A percentile compares a stretch with the other conserved stretches of the same genome.
Evolutionary conservation across 257 asterid species (phyloP).

Genomic region (Salvia splendens): DNA sequence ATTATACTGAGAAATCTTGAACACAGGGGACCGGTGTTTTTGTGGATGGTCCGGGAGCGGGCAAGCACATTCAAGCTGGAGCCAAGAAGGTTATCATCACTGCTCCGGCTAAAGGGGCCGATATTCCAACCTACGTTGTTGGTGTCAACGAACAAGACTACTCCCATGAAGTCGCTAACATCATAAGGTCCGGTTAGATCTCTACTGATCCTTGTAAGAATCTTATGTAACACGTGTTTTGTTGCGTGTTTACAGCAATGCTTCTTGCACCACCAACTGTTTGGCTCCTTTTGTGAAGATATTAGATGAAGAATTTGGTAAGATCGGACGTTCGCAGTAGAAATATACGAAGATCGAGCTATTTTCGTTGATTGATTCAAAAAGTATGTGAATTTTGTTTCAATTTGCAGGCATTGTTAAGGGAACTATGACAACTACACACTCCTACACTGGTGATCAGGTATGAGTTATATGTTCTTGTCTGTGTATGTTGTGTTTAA

Average conservation of each 20-base stretch:
- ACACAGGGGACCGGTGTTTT: constrained; percentile 90
- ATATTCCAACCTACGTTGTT: constrained; percentile 86
- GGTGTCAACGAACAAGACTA: constrained; percentile 90
- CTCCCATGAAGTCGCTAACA: constrained; percentile 69
- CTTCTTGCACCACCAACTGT: constrained; percentile 97
- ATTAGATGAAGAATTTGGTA: constrained; percentile 83
- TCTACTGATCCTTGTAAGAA: not conserved
- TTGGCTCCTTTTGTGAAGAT: constrained; percentile 93
- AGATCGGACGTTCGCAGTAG: constrained; percentile 17
- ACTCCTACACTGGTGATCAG: constrained; percentile 98
- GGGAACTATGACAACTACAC: constrained; percentile 98
- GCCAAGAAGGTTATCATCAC: constrained; percentile 95
- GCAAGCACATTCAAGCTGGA: constrained; percentile 96
- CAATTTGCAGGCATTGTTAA: constrained; percentile 74
- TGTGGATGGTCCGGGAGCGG: constrained; percentile 96
- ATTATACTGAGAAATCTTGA: not conserved
- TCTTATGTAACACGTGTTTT: not conserved
- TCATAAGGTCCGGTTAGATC: constrained; percentile 57
- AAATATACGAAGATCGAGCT: not conserved
- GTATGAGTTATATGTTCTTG: constrained; percentile 28
- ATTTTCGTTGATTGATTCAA: not conserved
- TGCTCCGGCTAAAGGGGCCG: constrained; percentile 97
- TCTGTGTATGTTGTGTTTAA: too few relatives aligned
- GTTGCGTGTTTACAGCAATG: constrained; percentile 58
- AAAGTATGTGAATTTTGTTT: not conserved